Evolutionary conservation across 768 basidiomycete genomes (phyloP).

Genomic region (Neoboletus brunneissimus): DNA sequence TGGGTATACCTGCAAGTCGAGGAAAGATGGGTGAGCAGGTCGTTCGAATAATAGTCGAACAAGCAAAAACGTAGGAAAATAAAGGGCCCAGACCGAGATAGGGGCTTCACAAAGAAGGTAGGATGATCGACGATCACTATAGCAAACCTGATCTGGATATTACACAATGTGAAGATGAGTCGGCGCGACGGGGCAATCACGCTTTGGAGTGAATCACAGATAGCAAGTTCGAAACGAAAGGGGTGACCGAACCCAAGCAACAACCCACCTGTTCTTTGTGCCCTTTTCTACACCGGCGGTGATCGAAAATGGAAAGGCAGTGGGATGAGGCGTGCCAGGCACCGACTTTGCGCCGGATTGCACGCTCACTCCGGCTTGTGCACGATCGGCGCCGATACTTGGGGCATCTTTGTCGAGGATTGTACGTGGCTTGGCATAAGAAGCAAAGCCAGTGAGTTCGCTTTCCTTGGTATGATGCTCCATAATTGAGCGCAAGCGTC

Average conservation of each 20-base stretch:
- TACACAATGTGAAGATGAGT: not conserved
- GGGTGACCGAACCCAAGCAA: not conserved
- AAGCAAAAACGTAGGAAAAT: not conserved
- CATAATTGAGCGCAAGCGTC: slow-evolving; percentile 86
- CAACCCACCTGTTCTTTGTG: slow-evolving; percentile 74
- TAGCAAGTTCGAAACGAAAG: not conserved
- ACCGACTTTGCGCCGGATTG: slow-evolving; percentile 15
- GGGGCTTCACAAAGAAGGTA: not conserved
- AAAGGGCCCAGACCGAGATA: not conserved
- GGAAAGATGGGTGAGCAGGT: slow-evolving; percentile 3
- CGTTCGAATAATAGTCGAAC: not conserved
- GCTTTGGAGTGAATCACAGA: not conserved
- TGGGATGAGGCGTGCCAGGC: slow-evolving; percentile 18
- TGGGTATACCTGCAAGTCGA: slow-evolving; percentile 70
- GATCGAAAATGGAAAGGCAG: slow-evolving; percentile 80
- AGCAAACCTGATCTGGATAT: not conserved
- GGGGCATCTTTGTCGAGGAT: not conserved
- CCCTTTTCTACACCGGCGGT: slow-evolving; percentile 96
- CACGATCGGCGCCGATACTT: not conserved
- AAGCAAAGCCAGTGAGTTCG: slow-evolving; percentile 12
- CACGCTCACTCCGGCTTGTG: not conserved
- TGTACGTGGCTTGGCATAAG: slow-evolving; percentile 9
- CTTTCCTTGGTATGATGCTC: slow-evolving; percentile 78
- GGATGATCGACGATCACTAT: slow-evolving; percentile 1
- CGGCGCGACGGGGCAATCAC: too few relatives aligned